Evolutionary conservation across 2,329 filamentous ascomycete genomes (phyloP), one percentile per base, ranked within the genome.

Genomic region (Chaetothyriales sp.): DNA sequence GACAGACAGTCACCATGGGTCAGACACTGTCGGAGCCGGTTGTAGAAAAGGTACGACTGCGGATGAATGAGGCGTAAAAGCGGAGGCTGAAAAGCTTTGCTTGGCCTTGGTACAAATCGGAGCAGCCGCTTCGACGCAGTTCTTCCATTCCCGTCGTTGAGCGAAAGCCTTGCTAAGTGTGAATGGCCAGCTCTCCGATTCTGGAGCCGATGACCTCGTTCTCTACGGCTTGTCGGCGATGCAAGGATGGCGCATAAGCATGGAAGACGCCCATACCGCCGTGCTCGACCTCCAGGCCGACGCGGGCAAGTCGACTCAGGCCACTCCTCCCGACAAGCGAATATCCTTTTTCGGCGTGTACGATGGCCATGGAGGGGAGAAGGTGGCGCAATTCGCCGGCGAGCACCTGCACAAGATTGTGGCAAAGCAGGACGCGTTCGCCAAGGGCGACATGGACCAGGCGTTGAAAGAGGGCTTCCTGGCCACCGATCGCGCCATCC

Each of bases 241-340:
- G 92, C 92, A 98, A 73, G 92, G 92, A 76, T 98, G 92, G 92
- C 86, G 92, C 74, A 97, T 98, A 73, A 95, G 87, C 76, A 98
- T 98, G 92, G 92, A 98, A 70, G 92, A 98, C 69, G 83, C 92
- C 58, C 92, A 98, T 73, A 87, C 86, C 56, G 80, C 86, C 51
- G 74, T 97, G 49, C 85, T 98, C 67, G 87, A 97, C 70, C 81
- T 97, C 61, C 80, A 92, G 64, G 75, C 81, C 55, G 73, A 75
- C 56, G 70, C 70, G 37, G 67, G 65, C 54, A 71, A 75, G 56
- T 74, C 77, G 46, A 69, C 72, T 58, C 70, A 73, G 61, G 77
- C 83, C 62, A 80, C 81, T 51, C 76, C 80, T 49, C 77, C 83
- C 62, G 74, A 82, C 63, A 80, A 83, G 63, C 82, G 85, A 66